phyloP scores from a whole-genome alignment of 2,329 filamentous ascomycete genomes.

The Boeremia lycopersici region DNA sequence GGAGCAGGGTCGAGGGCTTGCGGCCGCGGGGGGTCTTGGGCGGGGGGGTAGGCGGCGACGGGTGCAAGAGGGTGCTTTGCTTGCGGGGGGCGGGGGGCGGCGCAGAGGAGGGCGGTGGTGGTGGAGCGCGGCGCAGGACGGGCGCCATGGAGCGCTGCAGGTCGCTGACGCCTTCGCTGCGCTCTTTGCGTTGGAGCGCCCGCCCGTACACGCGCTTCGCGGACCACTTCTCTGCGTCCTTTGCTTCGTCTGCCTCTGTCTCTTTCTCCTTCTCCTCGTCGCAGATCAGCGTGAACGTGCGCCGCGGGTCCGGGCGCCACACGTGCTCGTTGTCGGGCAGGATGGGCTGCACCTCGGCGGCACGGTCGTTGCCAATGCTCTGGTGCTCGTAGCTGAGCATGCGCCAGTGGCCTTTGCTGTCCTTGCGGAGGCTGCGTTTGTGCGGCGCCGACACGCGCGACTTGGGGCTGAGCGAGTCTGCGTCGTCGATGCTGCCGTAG shows the following conservation, averaged over 20 bases:
- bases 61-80: conserved; percentile 4
- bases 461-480: conserved; percentile 6
- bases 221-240: conserved; percentile 4
- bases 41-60: not conserved
- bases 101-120: conserved; percentile 4
- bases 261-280: not conserved
- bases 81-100: not conserved
- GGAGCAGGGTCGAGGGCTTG: not conserved
- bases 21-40: not conserved
- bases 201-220: not conserved
- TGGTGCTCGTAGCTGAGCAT: conserved; percentile 6
- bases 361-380: conserved; percentile 11
- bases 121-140: conserved; percentile 4
- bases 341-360: not conserved
- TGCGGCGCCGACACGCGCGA: not conserved
- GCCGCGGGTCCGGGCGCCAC: conserved; percentile 29
- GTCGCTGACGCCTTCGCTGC: not conserved
- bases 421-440: not conserved
- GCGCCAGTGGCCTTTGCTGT: conserved; percentile 1
- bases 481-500: conserved; percentile 22
- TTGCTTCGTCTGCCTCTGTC: not conserved
- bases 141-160: conserved; percentile 16
- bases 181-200: not conserved
- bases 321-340: conserved; percentile 7
- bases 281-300: conserved; percentile 19